Conservation (phyloP, 1,139 yeast genomes). For the Yamadazyma pseudoaaseri region DNA sequence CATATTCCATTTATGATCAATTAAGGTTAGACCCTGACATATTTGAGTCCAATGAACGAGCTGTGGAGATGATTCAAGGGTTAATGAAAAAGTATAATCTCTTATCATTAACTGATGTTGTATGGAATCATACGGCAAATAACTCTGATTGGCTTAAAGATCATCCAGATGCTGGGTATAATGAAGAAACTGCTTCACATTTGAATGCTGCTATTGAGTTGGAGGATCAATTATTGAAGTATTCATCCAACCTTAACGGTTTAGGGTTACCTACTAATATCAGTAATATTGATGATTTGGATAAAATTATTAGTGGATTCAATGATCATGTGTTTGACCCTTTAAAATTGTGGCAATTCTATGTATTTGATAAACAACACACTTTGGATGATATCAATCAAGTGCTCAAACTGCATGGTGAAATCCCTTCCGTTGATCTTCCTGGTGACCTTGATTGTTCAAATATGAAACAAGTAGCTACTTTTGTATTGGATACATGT, state of each 20-base stretch:
- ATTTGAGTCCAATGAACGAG: constrained; percentile 47
- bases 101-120: constrained; percentile 85
- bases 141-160: constrained; percentile 82
- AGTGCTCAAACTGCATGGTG: constrained; percentile 2
- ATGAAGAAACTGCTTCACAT: constrained; percentile 85
- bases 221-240: constrained; percentile 65
- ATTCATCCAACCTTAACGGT: constrained; percentile 52
- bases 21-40: constrained; percentile 66
- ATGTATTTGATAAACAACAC: constrained; percentile 58
- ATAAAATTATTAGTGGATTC: constrained; percentile 62
- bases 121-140: constrained; percentile 91
- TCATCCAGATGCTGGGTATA: constrained; percentile 91
- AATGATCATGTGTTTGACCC: constrained; percentile 63
- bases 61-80: constrained; percentile 23
- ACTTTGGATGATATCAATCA: constrained; percentile 23
- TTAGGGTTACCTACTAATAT: constrained; percentile 63
- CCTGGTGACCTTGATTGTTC: constrained; percentile 31
- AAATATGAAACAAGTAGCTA: constrained; percentile 44
- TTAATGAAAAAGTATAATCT: constrained; percentile 59
- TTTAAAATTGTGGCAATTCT: constrained; percentile 83
- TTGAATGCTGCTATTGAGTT: constrained; percentile 79
- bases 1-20: constrained; percentile 90
- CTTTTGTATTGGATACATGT: constrained; percentile 47
- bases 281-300: constrained; percentile 51
- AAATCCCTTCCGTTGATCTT: constrained; percentile 23